phyloP scores from a whole-genome alignment of 805 yeast species.

The Lachancea quebecensis region DNA sequence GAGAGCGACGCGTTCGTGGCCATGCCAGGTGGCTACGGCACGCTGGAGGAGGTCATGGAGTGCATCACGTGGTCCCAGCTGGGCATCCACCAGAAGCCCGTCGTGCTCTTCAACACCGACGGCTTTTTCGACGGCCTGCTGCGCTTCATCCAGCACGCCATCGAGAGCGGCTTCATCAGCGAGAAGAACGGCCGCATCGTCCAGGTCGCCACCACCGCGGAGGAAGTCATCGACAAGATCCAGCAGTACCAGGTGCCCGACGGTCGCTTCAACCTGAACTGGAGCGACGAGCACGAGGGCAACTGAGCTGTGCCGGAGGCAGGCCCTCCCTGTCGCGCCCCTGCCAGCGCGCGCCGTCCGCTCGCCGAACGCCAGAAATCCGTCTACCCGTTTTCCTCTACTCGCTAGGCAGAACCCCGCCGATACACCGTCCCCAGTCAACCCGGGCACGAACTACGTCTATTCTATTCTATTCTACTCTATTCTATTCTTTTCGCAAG shows the following conservation, averaged over 20 bases:
- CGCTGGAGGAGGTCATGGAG: constrained; percentile 84
- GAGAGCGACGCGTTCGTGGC: constrained; percentile 86
- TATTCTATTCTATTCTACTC: too few species aligned
- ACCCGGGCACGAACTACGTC: too few species aligned
- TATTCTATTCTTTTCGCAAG: too few species aligned
- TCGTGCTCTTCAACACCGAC: constrained; percentile 66
- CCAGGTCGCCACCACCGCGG: constrained; percentile 58
- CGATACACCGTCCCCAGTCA: too few species aligned
- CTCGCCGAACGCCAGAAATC: too few species aligned
- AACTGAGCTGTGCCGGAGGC: not conserved
- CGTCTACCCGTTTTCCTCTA: too few species aligned
- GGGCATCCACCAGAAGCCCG: constrained; percentile 78
- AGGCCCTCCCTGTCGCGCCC: not conserved
- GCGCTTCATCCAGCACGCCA: constrained; percentile 52
- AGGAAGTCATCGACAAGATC: constrained; percentile 59
- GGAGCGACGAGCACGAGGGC: constrained; percentile 39
- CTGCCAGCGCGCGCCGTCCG: too few species aligned
- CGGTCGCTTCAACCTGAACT: constrained; percentile 65
- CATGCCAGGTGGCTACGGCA: constrained; percentile 89
- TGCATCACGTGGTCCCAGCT: constrained; percentile 87
- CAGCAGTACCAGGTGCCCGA: constrained; percentile 58
- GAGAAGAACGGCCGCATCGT: constrained; percentile 60
- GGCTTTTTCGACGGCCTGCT: constrained; percentile 75
- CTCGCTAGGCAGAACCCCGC: too few species aligned
- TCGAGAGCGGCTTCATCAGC: constrained; percentile 61